Conservation (phyloP, 306 rosid genomes). For the Vachellia collinsii region DNA sequence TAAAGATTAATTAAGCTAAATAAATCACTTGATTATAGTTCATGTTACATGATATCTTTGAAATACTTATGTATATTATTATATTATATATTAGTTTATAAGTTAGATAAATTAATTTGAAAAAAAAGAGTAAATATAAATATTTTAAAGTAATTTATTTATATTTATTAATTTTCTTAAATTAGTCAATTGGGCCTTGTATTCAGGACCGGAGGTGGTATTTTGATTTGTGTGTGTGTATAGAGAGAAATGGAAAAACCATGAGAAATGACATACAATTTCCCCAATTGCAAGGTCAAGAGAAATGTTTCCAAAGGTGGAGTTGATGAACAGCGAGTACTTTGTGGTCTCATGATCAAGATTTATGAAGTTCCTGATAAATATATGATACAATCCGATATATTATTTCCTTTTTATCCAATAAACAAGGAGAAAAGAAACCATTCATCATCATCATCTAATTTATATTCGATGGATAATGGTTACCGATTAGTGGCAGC, state of each 20-base stretch:
- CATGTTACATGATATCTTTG: too few species aligned
- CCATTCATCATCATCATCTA: neutral
- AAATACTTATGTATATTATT: too few species aligned
- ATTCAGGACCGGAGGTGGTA: too few species aligned
- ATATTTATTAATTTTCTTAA: too few species aligned
- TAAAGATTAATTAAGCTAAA: too few species aligned
- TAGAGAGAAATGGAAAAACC: neutral
- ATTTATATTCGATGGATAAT: neutral
- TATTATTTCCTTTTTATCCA: neutral
- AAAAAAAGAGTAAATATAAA: too few species aligned
- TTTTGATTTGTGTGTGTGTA: neutral
- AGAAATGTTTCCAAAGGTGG: constrained; percentile 62
- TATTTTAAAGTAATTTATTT: too few species aligned
- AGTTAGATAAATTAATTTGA: too few species aligned
- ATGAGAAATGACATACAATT: constrained; percentile 60
- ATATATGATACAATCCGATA: neutral
- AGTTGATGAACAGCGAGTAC: constrained; percentile 65
- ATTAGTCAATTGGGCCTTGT: too few species aligned
- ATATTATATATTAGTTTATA: too few species aligned
- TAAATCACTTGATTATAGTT: too few species aligned
- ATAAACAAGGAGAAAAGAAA: neutral
- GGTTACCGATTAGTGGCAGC: constrained; percentile 53
- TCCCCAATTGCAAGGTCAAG: constrained; percentile 65
- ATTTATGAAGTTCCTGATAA: constrained; percentile 52
- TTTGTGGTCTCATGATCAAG: constrained; percentile 52